Evolutionary conservation across 371 early-diverging fungal species (phyloP), one percentile per base, ranked within the genome.

Genomic region (Mortierella sp.): DNA sequence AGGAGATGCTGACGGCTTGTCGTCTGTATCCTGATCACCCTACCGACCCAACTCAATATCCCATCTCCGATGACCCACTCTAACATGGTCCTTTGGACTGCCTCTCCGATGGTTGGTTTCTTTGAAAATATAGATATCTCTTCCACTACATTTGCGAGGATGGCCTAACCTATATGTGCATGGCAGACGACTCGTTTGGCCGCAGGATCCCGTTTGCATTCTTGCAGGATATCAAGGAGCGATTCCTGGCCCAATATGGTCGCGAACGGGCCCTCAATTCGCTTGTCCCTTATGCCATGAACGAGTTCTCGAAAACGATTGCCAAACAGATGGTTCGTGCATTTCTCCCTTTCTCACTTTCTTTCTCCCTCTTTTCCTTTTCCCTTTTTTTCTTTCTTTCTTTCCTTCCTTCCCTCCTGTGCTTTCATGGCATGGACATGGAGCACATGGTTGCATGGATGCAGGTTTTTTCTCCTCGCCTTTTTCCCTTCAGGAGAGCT

Each of bases 181-280:
- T 96, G 89, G 94, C 95, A 2, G 95, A 95, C 74, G 95, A 95
- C 82, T 82, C 87, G 7, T 95, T 96, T 82, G 96, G 92, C 11
- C 92, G 96, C 14, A 88, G 96, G 59, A 86, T 95, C 52, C 96
- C 96, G 0, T 97, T 97, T 83, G 91, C 94, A 9, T 96, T 96
- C 76, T 83, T 97, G 37, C 91, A 94, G 74, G 96, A 96, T 74
- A 84, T 94, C 51, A 89, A 91, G 66, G 83, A 86, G 47, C 81
- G 82, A 56, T 95, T 96, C 63, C 71, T 88, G 46, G 67, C 73
- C 0, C 85, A 86, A 6, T 94, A 92, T 74, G 85, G 87, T 15
- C 86, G 80, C 26, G 88, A 85, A 7, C 79, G 89, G 66, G 88
- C 89, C 0, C 68, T 86, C 21, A 80, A 82, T 0, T 89, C 94